A percentile compares a stretch with the other conserved stretches of the same genome.
Evolutionary conservation across 2,329 filamentous ascomycete species (phyloP).

Genomic region (Claviceps digitariae): DNA sequence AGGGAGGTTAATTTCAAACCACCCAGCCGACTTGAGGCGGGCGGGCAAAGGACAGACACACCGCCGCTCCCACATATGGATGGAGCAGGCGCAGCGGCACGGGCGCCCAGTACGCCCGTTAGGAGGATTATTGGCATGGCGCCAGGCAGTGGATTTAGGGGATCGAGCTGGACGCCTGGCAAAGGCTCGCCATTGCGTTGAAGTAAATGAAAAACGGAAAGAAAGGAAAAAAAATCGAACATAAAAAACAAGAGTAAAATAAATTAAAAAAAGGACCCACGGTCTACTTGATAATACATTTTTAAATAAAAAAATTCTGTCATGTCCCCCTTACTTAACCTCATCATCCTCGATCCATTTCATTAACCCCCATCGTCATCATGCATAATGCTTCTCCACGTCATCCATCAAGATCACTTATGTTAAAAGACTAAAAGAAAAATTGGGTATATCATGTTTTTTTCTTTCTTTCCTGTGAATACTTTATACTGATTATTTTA

Average conservation of each 20-base stretch:
- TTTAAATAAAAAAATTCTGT: neutral
- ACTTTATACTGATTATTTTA: neutral
- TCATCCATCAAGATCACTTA: no score
- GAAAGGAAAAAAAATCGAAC: no score
- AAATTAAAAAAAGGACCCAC: neutral
- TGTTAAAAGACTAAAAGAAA: neutral
- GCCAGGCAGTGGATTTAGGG: conserved; percentile 24
- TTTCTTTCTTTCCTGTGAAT: neutral
- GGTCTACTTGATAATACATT: neutral
- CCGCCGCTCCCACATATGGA: conserved; percentile 32
- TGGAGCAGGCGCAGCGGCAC: conserved; percentile 10
- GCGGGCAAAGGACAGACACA: conserved; percentile 36
- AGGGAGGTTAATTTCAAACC: conserved; percentile 37
- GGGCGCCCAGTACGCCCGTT: conserved; percentile 33
- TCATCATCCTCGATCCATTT: neutral
- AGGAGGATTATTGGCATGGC: conserved; percentile 23
- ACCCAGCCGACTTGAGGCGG: conserved; percentile 31
- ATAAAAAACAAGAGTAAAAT: neutral
- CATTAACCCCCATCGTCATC: no score
- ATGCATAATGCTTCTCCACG: no score
- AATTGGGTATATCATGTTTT: neutral
- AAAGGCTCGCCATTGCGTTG: conserved; percentile 26
- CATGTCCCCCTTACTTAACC: neutral
- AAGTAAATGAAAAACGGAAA: no score
- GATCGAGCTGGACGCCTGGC: conserved; percentile 31